Evolutionary conservation across 306 rosid genomes (phyloP).

Genomic region (Benincasa hispida): DNA sequence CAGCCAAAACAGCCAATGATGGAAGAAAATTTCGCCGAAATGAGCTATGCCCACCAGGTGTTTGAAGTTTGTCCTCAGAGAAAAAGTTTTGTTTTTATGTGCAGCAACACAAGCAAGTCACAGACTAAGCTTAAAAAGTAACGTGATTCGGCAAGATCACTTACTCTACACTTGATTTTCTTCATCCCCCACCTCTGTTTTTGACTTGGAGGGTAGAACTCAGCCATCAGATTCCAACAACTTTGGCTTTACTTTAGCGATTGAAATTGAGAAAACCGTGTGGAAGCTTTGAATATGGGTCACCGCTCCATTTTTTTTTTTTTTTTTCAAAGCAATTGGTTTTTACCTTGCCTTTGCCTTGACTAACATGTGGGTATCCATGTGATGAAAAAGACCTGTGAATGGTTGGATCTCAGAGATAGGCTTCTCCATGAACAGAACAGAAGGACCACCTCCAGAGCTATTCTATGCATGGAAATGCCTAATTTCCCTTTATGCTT

Average conservation of each 20-base stretch:
- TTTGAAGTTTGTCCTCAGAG: background rate
- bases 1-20: background rate
- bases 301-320: conserved; percentile 1
- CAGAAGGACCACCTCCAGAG: background rate
- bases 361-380: conserved; percentile 3
- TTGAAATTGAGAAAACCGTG: background rate
- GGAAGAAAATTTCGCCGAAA: background rate
- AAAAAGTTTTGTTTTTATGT: background rate
- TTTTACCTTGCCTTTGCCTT: background rate
- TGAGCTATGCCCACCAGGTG: background rate
- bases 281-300: background rate
- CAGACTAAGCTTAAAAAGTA: background rate
- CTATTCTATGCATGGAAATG: background rate
- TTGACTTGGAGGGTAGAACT: conserved; percentile 8
- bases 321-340: background rate
- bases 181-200: background rate
- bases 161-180: background rate
- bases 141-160: background rate
- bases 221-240: conserved; percentile 8
- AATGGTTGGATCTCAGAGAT: background rate
- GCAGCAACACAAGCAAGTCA: background rate
- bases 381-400: conserved; percentile 13
- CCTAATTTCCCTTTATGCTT: background rate
- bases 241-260: background rate
- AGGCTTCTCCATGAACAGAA: background rate